Evolutionary conservation across 352 stramenopile genomes (phyloP), one percentile per base, ranked within the genome.

Genomic region (Phytophthora podocarpi): DNA sequence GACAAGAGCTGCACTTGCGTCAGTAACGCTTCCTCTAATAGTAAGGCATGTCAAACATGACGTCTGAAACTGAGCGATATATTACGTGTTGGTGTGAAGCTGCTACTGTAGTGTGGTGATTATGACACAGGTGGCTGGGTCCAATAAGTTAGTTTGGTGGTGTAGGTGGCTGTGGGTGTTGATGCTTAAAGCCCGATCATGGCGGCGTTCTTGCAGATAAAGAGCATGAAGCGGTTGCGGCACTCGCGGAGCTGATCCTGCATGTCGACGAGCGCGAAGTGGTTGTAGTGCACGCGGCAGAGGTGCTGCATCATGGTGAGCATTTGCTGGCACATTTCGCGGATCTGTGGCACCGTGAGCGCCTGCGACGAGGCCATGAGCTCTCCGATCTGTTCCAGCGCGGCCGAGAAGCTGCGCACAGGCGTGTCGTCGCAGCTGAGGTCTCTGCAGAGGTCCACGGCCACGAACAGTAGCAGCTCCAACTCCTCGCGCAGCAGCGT

Each of bases 241-340:
- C 74, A 89, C 31, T 79, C 76, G 30, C 71, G 69, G 24, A 91
- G 64, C 55, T 85, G 67, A 31, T 88, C 78, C 46, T 91, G 82
- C 82, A 91, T 91, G 45, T 91, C 82, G 31, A 91, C 59, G 28
- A 90, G 57, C 13, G 76, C 70, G 50, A 90, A 91, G 68, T 90
- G 76, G 28, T 76, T 62, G 70, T 84, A 85, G 64, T 91, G 82
- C 40, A 66, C 59, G 23, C 70, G 69, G 53, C 80, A 91, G 16
- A 91, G 60, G 50, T 85, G 84, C 70, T 91, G 79, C 74, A 87
- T 89, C 78, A 90, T 90, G 10, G 52, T 32, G 32, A 86, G 64
- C 82, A 91, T 89, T 56, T 84, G 74, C 60, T 84, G 76, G 48
- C 77, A 86, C 66, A 88, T 85, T 23, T 74, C 74, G 31, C 80